A percentile compares a stretch with the other conserved stretches of the same genome.
Evolutionary conservation across 345 rosid species (phyloP).

Genomic region (Arabis hirsuta): DNA sequence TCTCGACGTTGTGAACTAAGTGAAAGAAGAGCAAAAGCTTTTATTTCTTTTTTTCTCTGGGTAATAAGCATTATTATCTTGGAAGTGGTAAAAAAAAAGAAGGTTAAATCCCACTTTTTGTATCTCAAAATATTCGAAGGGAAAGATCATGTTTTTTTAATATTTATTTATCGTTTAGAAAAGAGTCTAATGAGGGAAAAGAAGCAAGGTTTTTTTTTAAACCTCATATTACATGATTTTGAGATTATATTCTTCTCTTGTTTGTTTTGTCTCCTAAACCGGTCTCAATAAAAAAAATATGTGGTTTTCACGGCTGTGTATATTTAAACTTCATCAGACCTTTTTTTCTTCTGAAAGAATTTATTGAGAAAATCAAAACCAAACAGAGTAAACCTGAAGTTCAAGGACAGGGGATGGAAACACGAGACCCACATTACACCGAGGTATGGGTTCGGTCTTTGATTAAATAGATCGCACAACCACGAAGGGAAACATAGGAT

Average conservation of each 20-base stretch:
- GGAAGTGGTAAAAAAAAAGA: not conserved
- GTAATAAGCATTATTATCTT: slow-evolving; percentile 29
- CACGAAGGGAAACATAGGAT: no score
- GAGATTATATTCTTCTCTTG: slow-evolving; percentile 4
- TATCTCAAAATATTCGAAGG: slow-evolving; percentile 14
- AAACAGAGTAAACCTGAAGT: no score
- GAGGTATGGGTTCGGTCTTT: no score
- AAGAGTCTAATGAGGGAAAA: slow-evolving; percentile 22
- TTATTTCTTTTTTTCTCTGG: not conserved
- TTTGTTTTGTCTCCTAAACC: slow-evolving; percentile 13
- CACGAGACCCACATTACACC: no score
- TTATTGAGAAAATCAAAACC: no score
- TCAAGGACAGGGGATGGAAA: no score
- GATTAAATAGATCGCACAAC: no score
- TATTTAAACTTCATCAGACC: no score
- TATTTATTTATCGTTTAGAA: not conserved
- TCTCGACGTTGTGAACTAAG: slow-evolving; percentile 85
- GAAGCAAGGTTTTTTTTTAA: not conserved
- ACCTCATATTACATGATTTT: slow-evolving; percentile 28
- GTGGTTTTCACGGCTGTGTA: not conserved
- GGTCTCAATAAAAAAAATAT: slow-evolving; percentile 19
- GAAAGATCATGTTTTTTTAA: not conserved
- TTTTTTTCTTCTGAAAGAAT: no score
- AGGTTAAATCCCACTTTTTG: slow-evolving; percentile 4
- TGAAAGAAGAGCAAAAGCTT: slow-evolving; percentile 7